These are phyloP conservation scores for Leptomonas seymouri DNA, from an alignment of 208 protist genomes.

Conservation along the genomic window DNA sequence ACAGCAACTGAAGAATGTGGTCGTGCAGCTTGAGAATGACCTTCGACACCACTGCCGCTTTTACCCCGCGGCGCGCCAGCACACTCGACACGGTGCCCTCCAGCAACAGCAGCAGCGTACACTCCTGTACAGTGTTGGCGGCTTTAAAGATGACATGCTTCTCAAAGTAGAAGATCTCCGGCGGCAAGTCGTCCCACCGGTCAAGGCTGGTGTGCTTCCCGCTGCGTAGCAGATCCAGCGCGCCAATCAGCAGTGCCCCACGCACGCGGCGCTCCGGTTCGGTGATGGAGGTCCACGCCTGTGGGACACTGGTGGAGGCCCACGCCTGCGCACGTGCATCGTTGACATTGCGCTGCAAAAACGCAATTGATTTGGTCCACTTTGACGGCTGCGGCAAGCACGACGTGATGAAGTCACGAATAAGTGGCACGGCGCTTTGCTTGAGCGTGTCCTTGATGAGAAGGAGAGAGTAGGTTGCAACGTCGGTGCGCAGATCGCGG, in stretches of 20 bases:
- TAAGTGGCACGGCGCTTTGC: conserved; percentile 67
- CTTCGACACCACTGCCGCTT: conserved; percentile 36
- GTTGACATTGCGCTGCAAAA: conserved; percentile 57
- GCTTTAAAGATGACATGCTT: conserved; percentile 72
- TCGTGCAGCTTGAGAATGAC: conserved; percentile 58
- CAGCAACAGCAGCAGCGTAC: conserved; percentile 65
- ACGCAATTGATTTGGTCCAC: conserved; percentile 68
- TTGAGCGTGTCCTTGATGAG: conserved; percentile 59
- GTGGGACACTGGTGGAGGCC: conserved; percentile 32
- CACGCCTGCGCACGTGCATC: conserved; percentile 41
- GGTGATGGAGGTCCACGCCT: conserved; percentile 41
- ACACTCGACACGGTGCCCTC: conserved; percentile 74
- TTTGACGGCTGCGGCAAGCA: conserved; percentile 53
- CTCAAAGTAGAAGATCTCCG: conserved; percentile 84
- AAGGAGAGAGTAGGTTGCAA: conserved; percentile 69
- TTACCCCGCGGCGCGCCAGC: conserved; percentile 47
- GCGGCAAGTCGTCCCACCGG: conserved; percentile 72
- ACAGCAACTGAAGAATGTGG: conserved; percentile 54
- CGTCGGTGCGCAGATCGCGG: conserved; percentile 56
- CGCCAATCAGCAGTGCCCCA: conserved; percentile 55
- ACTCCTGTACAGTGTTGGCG: conserved; percentile 84
- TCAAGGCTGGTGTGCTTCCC: conserved; percentile 43
- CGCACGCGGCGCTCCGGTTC: conserved; percentile 60
- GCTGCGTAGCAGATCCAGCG: conserved; percentile 66
- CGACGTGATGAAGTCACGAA: conserved; percentile 66